These are phyloP conservation scores for Phoma sp. DNA, from an alignment of 2,329 filamentous ascomycete species.

Conservation along the genomic window DNA sequence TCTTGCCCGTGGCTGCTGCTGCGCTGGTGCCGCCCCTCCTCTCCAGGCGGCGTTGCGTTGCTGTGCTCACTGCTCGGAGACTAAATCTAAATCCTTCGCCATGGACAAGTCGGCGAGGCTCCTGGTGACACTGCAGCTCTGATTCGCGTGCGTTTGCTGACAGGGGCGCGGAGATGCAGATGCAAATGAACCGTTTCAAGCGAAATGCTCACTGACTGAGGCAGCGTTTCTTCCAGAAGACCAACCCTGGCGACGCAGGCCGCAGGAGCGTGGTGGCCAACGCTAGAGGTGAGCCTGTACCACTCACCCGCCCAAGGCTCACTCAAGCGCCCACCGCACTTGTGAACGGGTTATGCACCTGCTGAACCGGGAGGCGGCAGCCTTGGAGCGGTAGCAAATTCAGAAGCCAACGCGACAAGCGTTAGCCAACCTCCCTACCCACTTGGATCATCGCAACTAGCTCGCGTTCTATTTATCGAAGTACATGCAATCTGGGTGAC, in stretches of 20 bases:
- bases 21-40: constrained; percentile 3
- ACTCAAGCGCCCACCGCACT: constrained; percentile 42
- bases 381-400: constrained; percentile 32
- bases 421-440: constrained; percentile 31
- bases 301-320: constrained; percentile 44
- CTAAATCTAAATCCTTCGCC: constrained; percentile 14
- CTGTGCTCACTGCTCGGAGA: constrained; percentile 2
- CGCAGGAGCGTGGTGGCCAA: constrained; percentile 27
- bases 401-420: constrained; percentile 35
- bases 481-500: constrained; percentile 27
- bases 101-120: constrained; percentile 6
- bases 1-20: constrained; percentile 21
- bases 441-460: constrained; percentile 27
- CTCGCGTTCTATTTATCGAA: constrained; percentile 24
- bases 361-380: constrained; percentile 34
- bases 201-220: constrained; percentile 19
- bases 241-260: constrained; percentile 26
- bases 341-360: constrained; percentile 46
- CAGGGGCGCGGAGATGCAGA: constrained; percentile 11
- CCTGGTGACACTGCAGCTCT: constrained; percentile 15
- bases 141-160: constrained; percentile 8
- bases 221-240: constrained; percentile 30
- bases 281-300: constrained; percentile 37
- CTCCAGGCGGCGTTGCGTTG: neutral
- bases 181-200: constrained; percentile 13